Percentiles rank a stretch among this genome's conserved stretches.
phyloP scores from a whole-genome alignment of 495 filamentous ascomycete genomes.

The Penicillium coprophilum region DNA sequence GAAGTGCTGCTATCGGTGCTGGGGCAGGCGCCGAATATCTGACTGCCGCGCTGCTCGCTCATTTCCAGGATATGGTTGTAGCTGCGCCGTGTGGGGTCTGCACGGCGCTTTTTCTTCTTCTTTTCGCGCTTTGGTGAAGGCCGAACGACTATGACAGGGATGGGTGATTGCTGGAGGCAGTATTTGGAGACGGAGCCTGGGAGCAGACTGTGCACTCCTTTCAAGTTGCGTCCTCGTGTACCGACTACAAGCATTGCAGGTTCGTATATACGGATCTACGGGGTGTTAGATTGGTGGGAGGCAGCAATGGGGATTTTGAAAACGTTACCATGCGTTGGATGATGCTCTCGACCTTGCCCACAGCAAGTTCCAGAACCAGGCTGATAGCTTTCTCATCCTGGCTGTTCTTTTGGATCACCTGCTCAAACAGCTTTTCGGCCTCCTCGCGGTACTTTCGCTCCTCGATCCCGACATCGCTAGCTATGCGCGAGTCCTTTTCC shows the following conservation, averaged over 20 bases:
- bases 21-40: constrained; percentile 53
- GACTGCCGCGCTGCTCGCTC: constrained; percentile 53
- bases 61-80: constrained; percentile 78
- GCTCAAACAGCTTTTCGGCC: constrained; percentile 70
- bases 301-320: constrained; percentile 28
- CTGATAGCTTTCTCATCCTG: constrained; percentile 79
- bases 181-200: constrained; percentile 95
- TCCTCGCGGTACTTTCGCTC: constrained; percentile 76
- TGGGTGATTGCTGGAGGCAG: constrained; percentile 91
- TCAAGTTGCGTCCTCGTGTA: constrained; percentile 81
- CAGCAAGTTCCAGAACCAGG: constrained; percentile 82
- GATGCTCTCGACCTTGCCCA: constrained; percentile 88
- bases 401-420: constrained; percentile 80
- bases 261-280: constrained; percentile 88
- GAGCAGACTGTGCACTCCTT: constrained; percentile 86
- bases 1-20: constrained; percentile 40
- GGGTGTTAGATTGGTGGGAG: constrained; percentile 15
- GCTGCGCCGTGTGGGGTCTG: constrained; percentile 72
- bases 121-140: constrained; percentile 87
- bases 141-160: constrained; percentile 95
- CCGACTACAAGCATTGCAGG: constrained; percentile 95
- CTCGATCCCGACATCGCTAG: constrained; percentile 65
- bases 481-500: constrained; percentile 77
- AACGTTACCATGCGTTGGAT: constrained; percentile 85
- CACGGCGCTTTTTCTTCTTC: constrained; percentile 84